A percentile compares a stretch with the other conserved stretches of the same genome.
Conservation (phyloP, 257 asterid species). For the Solanum arcanum region DNA sequence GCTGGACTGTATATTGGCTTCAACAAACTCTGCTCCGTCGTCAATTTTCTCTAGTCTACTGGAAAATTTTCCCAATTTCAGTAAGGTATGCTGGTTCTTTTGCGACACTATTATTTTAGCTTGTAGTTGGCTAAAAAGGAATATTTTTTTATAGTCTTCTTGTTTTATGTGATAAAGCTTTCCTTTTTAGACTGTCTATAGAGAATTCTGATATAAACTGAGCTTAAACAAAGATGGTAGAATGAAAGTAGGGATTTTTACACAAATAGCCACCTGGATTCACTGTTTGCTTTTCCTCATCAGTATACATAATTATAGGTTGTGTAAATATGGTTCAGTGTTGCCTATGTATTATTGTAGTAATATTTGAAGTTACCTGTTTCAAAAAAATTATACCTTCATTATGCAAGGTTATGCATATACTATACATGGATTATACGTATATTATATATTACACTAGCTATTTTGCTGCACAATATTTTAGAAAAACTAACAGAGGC, state of each 20-base stretch:
- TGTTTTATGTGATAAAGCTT: not conserved
- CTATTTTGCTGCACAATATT: not conserved
- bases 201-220: not conserved
- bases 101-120: not conserved
- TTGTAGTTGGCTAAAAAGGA: not conserved
- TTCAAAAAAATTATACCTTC: not conserved
- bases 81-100: slow-evolving; percentile 28
- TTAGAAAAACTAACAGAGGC: not conserved
- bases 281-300: not conserved
- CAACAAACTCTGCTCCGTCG: slow-evolving; percentile 51
- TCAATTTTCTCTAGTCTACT: slow-evolving; percentile 43
- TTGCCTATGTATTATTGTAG: too few relatives aligned
- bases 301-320: not conserved
- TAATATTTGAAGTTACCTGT: too few relatives aligned
- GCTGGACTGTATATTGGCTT: slow-evolving; percentile 64
- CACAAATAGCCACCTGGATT: not conserved
- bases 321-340: not conserved
- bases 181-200: not conserved
- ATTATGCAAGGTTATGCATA: not conserved
- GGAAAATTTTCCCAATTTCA: slow-evolving; percentile 37
- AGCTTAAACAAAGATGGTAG: not conserved
- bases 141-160: not conserved
- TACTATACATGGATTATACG: not conserved
- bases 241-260: not conserved
- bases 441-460: not conserved